These are phyloP conservation scores for Zopfia rhizophila DNA, from an alignment of 2,329 filamentous ascomycete genomes.

Conservation along the genomic window DNA sequence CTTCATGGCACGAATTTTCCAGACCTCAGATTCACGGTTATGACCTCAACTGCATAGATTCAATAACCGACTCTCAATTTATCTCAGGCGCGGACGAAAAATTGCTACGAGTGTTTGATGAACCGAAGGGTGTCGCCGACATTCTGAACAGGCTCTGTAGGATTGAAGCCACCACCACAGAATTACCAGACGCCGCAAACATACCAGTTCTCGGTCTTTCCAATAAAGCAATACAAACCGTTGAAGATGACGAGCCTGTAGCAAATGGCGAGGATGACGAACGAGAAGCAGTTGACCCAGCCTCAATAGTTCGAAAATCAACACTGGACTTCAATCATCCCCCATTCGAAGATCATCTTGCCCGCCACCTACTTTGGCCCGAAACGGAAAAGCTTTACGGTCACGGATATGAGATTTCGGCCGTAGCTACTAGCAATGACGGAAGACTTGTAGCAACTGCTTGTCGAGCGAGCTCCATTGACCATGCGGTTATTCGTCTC, in stretches of 20 bases:
- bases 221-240: constrained; percentile 83
- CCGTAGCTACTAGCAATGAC: constrained; percentile 80
- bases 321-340: constrained; percentile 76
- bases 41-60: constrained; percentile 92
- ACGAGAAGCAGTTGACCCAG: constrained; percentile 65
- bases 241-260: constrained; percentile 44
- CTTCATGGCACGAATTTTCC: constrained; percentile 94
- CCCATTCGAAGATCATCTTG: constrained; percentile 88
- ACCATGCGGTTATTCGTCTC: constrained; percentile 92
- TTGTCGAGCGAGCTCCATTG: constrained; percentile 89
- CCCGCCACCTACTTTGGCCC: constrained; percentile 92
- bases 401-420: constrained; percentile 96
- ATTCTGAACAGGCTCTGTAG: constrained; percentile 76
- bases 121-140: constrained; percentile 83
- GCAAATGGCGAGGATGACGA: constrained; percentile 60
- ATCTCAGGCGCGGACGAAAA: constrained; percentile 98
- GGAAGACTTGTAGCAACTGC: constrained; percentile 85
- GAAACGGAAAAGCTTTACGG: constrained; percentile 97
- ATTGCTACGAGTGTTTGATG: constrained; percentile 92
- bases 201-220: constrained; percentile 95
- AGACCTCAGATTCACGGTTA: constrained; percentile 98
- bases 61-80: constrained; percentile 78
- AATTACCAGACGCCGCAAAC: constrained; percentile 85
- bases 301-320: constrained; percentile 67
- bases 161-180: constrained; percentile 53